Base-by-base conservation (phyloP, 2,329 filamentous ascomycete species). In the Lasiodiplodia sp. region DNA sequence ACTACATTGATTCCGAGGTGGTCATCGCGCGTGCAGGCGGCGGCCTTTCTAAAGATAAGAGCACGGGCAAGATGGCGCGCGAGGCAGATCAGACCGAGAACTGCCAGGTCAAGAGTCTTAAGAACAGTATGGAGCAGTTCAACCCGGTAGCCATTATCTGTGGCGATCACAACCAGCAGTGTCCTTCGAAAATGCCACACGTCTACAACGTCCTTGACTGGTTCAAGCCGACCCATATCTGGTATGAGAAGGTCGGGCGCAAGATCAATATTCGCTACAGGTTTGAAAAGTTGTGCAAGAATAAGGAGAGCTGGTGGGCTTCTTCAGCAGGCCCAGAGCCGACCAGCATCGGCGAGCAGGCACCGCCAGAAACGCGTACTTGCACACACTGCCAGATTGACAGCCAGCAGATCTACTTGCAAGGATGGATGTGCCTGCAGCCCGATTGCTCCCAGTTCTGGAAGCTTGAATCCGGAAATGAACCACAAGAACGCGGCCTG, bases 221-320 rank as follows among this genome's bases (percentile, higher is more conserved):
- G 76, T 94, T 92, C 75, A 87, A 89, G 60, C 81, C 92, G 14
- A 91, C 89, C 0, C 82, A 90, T 60, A 82, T 93, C 0, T 94
- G 91, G 91, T 82, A 79, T 12, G 91, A 94, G 72, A 85, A 83
- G 69, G 80, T 80, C 4, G 70, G 79, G 0, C 76, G 81, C 1
- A 81, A 76, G 6, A 78, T 76, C 1, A 82, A 84, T 0, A 85
- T 86, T 72, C 88, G 87, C 71, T 83, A 91, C 31, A 86, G 91
- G 0, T 85, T 93, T 3, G 89, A 94, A 75, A 91, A 91, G 70
- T 78, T 92, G 0, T 76, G 89, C 18, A 75, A 85, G 0, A 69
- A 74, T 0, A 76, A 79, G 12, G 79, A 78, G 25, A 88, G 87
- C 40, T 92, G 87, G 89, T 92, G 89, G 88, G 63, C 44, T 28